Conservation (phyloP, 129 eudicot species). For the Flaveria brownii region DNA sequence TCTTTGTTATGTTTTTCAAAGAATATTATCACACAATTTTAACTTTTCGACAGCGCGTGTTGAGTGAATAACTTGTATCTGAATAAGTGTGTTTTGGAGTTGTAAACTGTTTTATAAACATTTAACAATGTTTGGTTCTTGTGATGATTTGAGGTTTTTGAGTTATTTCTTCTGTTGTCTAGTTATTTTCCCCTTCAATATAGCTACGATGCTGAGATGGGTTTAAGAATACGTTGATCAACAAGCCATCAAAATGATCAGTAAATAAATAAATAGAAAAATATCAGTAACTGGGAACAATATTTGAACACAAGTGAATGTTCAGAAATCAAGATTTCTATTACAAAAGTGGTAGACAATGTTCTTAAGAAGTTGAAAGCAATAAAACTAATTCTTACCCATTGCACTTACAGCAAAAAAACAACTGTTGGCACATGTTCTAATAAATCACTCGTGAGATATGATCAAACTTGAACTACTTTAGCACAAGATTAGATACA, state of each 20-base stretch:
- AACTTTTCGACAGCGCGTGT: constrained; percentile 18
- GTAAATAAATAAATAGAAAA: background rate
- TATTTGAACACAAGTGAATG: background rate
- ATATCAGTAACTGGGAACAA: background rate
- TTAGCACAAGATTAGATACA: constrained; percentile 37
- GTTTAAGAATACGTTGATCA: background rate
- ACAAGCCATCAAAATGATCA: background rate
- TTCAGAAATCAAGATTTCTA: constrained; percentile 22
- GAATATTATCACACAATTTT: constrained; percentile 26
- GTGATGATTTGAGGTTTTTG: constrained; percentile 40
- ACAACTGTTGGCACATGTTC: constrained; percentile 23
- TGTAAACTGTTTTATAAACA: constrained; percentile 27
- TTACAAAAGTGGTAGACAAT: constrained; percentile 38
- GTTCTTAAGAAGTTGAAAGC: constrained; percentile 27
- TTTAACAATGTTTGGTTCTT: constrained; percentile 33
- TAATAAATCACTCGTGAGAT: constrained; percentile 30
- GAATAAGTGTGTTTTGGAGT: constrained; percentile 31
- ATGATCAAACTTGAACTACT: constrained; percentile 25
- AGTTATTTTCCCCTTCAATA: background rate
- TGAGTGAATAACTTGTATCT: constrained; percentile 27
- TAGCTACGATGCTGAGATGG: background rate
- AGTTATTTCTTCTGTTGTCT: constrained; percentile 17
- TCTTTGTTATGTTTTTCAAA: constrained; percentile 32
- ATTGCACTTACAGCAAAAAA: constrained; percentile 26
- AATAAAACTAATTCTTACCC: constrained; percentile 37